These are phyloP conservation scores for Pythium dissimile DNA, from an alignment of 352 stramenopile species.

Conservation along the genomic window DNA sequence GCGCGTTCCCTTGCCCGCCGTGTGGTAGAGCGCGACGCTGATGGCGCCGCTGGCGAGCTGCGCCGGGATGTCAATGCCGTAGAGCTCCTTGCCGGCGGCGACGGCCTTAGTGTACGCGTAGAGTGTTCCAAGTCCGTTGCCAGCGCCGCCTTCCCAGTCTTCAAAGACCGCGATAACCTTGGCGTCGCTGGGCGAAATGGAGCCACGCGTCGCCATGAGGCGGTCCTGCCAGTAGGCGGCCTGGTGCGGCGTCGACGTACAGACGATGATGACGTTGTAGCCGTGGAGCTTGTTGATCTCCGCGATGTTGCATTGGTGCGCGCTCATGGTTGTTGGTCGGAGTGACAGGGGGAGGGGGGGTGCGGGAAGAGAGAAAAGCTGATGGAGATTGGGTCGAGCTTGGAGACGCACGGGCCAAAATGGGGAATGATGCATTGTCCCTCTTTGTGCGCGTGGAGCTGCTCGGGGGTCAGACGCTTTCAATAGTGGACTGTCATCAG, in stretches of 20 bases:
- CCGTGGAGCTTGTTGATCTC: constrained; percentile 85
- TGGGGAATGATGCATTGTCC: constrained; percentile 25
- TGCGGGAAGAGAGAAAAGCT: background rate
- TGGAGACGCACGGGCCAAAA: constrained; percentile 16
- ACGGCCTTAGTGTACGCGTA: constrained; percentile 97
- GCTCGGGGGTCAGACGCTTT: background rate
- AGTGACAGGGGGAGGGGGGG: constrained; percentile 6
- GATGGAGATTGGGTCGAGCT: background rate
- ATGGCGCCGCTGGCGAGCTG: constrained; percentile 76
- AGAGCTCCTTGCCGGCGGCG: constrained; percentile 79
- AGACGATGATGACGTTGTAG: constrained; percentile 97
- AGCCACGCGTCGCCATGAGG: constrained; percentile 83
- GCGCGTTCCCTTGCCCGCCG: constrained; percentile 96
- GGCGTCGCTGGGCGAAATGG: constrained; percentile 74
- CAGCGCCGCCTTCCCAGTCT: constrained; percentile 94
- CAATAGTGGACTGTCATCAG: constrained; percentile 6
- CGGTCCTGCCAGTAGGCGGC: constrained; percentile 96
- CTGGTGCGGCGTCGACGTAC: constrained; percentile 95
- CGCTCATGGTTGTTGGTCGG: constrained; percentile 28
- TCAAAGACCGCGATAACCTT: constrained; percentile 96
- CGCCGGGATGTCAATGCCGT: constrained; percentile 81
- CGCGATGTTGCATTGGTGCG: constrained; percentile 80
- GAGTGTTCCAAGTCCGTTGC: constrained; percentile 95
- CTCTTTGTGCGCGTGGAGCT: background rate
- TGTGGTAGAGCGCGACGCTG: constrained; percentile 96